Conservation (phyloP, 1,284 basidiomycete species). For the Sanghuangporus weigelae region DNA sequence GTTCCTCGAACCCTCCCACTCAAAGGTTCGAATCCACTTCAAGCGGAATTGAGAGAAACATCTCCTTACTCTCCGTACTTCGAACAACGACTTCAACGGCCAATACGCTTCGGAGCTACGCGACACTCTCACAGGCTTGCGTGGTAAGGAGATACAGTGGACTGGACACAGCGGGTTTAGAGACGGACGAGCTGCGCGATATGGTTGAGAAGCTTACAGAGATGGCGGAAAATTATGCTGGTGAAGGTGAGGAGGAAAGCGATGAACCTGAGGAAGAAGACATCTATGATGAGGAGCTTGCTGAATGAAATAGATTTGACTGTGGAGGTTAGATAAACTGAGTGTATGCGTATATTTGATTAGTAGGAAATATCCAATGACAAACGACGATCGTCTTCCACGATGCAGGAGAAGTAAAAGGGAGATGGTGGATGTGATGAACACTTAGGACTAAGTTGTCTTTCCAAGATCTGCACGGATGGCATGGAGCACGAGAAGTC, state of each 20-base stretch:
- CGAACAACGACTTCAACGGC: constrained; percentile 29
- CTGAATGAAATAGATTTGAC: not conserved
- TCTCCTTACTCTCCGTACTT: constrained; percentile 25
- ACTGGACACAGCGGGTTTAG: constrained; percentile 31
- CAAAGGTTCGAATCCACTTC: not conserved
- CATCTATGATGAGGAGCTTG: not conserved
- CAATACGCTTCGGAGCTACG: constrained; percentile 37
- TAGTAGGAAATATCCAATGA: no score
- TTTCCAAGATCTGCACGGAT: no score
- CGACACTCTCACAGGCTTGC: constrained; percentile 35
- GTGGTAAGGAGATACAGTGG: constrained; percentile 22
- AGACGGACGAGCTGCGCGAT: constrained; percentile 45
- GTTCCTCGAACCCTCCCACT: not conserved
- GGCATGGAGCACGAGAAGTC: no score
- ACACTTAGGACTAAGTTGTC: no score
- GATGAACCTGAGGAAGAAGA: constrained; percentile 26
- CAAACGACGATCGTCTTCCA: no score
- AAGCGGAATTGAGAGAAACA: constrained; percentile 18
- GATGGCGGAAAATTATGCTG: constrained; percentile 41
- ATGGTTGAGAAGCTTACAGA: constrained; percentile 48
- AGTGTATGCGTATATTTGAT: no score
- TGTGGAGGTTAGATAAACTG: no score
- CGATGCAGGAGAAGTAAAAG: no score
- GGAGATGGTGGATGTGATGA: no score
- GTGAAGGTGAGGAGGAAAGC: constrained; percentile 21